Conservation (phyloP, 1,284 basidiomycete genomes). For the Psilocybe mexicana region DNA sequence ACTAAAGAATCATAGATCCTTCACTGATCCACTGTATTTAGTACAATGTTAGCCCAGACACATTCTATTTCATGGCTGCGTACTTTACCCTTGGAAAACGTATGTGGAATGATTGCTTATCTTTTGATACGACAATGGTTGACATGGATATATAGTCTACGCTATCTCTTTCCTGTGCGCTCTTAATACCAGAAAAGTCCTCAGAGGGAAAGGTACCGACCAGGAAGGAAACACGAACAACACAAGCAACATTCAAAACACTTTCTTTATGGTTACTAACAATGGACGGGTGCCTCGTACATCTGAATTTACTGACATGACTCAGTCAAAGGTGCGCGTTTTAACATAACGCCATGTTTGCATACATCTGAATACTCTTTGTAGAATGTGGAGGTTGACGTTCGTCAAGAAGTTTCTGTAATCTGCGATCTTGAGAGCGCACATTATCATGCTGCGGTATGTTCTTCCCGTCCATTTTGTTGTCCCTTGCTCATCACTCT, state of each 20-base stretch:
- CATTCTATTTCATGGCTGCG: constrained; percentile 54
- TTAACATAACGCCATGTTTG: neutral
- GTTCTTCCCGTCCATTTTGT: neutral
- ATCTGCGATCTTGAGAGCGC: constrained; percentile 31
- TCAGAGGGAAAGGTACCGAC: constrained; percentile 48
- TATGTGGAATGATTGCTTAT: constrained; percentile 32
- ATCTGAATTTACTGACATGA: constrained; percentile 1
- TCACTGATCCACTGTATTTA: constrained; percentile 24
- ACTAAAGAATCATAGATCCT: neutral
- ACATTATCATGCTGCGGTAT: constrained; percentile 8
- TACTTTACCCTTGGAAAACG: constrained; percentile 68
- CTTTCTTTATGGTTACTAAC: constrained; percentile 41
- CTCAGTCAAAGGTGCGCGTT: constrained; percentile 22
- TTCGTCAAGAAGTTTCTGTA: constrained; percentile 38
- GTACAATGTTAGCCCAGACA: constrained; percentile 55
- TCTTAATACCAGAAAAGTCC: constrained; percentile 49
- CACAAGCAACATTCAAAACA: constrained; percentile 36
- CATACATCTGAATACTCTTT: neutral
- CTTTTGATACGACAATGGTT: neutral
- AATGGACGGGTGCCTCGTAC: constrained; percentile 15
- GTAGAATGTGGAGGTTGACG: constrained; percentile 35
- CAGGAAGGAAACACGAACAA: constrained; percentile 34
- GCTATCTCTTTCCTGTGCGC: constrained; percentile 68
- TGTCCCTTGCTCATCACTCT: neutral
- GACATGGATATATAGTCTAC: constrained; percentile 47